Percentiles rank a stretch among this genome's conserved stretches.
Conservation (phyloP, 1,139 yeast species). For the Geotrichum cucujoidarum region DNA sequence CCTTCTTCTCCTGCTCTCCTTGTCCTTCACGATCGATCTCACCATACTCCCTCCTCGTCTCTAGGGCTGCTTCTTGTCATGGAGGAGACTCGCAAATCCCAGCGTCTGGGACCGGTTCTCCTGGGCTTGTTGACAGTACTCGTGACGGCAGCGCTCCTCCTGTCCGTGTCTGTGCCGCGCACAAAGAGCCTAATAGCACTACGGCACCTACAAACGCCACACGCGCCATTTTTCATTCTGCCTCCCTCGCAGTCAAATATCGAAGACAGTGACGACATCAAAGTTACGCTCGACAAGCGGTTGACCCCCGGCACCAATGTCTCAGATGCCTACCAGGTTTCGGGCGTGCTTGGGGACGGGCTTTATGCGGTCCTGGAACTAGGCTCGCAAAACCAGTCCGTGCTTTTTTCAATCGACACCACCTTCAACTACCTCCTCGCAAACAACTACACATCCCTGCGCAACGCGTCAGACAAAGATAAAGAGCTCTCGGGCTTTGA, state of each 20-base stretch:
- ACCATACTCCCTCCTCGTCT: background rate
- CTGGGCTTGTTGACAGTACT: background rate
- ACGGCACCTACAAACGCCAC: background rate
- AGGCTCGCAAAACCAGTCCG: slow-evolving; percentile 10
- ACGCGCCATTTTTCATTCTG: background rate
- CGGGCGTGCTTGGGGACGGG: slow-evolving; percentile 16
- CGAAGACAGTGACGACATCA: background rate
- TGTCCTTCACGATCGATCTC: background rate
- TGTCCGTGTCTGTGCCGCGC: background rate
- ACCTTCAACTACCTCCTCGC: slow-evolving; percentile 9
- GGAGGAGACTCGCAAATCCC: background rate
- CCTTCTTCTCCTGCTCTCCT: background rate
- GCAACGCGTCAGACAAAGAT: slow-evolving; percentile 1
- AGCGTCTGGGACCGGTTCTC: background rate
- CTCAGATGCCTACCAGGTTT: background rate
- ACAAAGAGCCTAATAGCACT: background rate
- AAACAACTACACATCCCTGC: slow-evolving; percentile 7
- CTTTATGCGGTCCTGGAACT: slow-evolving; percentile 6
- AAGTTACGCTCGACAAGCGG: background rate
- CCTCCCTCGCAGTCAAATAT: background rate
- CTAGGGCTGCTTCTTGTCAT: background rate
- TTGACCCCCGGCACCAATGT: background rate
- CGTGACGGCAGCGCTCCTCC: background rate
- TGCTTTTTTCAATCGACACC: slow-evolving; percentile 15
- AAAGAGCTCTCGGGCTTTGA: slow-evolving; percentile 19